phyloP scores from a whole-genome alignment of 768 basidiomycete genomes.

The Leccinum variicolor region DNA sequence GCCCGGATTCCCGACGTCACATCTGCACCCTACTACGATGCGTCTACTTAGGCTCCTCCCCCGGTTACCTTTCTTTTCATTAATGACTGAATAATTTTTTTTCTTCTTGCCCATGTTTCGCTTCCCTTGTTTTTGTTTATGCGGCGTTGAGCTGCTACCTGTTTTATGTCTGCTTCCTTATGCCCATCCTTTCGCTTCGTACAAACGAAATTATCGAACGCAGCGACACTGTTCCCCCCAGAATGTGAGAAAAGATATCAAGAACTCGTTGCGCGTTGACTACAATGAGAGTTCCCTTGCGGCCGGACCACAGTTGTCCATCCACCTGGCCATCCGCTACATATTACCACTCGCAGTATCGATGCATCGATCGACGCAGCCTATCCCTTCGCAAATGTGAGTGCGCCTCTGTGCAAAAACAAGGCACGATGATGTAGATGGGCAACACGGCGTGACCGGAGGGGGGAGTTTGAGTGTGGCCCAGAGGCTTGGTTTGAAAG shows the following conservation, averaged over 20 bases:
- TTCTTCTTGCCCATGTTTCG: neutral
- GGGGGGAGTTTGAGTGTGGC: too few relatives aligned
- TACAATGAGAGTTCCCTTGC: too few relatives aligned
- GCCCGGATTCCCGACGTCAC: neutral
- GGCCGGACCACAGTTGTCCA: too few relatives aligned
- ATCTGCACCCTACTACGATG: neutral
- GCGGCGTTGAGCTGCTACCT: slow-evolving; percentile 6
- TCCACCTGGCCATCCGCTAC: too few relatives aligned
- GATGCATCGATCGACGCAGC: too few relatives aligned
- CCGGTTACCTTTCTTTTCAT: neutral
- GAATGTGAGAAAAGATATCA: neutral
- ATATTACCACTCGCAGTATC: too few relatives aligned
- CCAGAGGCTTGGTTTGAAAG: too few relatives aligned
- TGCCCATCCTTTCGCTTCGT: neutral
- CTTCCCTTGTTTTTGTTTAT: neutral
- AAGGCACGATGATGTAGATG: too few relatives aligned
- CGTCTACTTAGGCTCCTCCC: too few relatives aligned
- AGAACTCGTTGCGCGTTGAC: neutral
- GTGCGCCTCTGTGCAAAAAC: too few relatives aligned
- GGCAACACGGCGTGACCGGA: too few relatives aligned
- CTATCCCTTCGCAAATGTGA: too few relatives aligned
- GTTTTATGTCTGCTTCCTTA: neutral
- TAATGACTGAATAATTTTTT: neutral
- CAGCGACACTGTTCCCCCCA: neutral
- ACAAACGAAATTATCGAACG: neutral